A percentile compares a stretch with the other conserved stretches of the same genome.
phyloP scores from a whole-genome alignment of 345 rosid genomes.

The Arabis hirsuta region DNA sequence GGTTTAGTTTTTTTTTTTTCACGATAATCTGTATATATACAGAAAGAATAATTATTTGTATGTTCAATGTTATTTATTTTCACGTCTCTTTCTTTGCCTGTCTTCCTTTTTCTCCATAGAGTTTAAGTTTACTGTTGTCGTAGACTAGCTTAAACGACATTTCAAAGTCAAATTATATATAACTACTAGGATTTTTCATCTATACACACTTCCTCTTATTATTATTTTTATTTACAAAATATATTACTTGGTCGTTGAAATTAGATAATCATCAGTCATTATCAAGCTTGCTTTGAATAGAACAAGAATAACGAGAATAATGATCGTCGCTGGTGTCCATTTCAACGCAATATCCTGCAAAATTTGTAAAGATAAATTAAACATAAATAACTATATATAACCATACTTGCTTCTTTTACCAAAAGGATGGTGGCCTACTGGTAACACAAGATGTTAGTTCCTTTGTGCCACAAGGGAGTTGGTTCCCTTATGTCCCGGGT shows the following conservation, averaged over 20 bases:
- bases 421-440: too few species aligned
- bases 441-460: too few species aligned
- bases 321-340: constrained; percentile 61
- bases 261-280: constrained; percentile 48
- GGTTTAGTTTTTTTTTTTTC: constrained; percentile 17
- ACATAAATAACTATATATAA: constrained; percentile 2
- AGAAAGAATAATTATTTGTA: constrained; percentile 27
- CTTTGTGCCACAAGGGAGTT: too few species aligned
- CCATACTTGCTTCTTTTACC: neutral
- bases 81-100: constrained; percentile 11
- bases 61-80: constrained; percentile 14
- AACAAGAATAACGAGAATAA: constrained; percentile 46
- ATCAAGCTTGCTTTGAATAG: constrained; percentile 48
- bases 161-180: constrained; percentile 21
- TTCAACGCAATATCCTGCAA: constrained; percentile 57
- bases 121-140: constrained; percentile 41
- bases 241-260: constrained; percentile 37
- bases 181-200: constrained; percentile 7
- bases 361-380: neutral
- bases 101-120: constrained; percentile 25
- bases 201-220: constrained; percentile 1
- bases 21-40: constrained; percentile 34
- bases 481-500: too few species aligned
- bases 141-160: constrained; percentile 28
- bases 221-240: neutral